Conservation (phyloP, 2,329 filamentous ascomycete genomes). For the Nothomitra cinnamomea region DNA sequence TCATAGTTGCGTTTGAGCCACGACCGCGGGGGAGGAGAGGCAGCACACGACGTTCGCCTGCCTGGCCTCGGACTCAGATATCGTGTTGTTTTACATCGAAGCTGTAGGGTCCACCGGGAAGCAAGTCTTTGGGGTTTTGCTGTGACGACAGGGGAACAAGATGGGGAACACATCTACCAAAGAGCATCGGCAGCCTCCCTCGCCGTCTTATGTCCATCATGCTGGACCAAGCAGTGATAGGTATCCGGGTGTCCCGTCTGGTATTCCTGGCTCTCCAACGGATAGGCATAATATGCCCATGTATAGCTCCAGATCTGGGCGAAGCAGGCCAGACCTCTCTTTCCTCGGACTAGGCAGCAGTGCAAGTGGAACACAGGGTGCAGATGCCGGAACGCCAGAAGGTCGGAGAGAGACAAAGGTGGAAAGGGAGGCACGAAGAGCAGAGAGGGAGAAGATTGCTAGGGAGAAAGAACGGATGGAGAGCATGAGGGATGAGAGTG, state of each 20-base stretch:
- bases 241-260: not conserved
- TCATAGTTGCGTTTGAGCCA: no score
- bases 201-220: slow-evolving; percentile 6
- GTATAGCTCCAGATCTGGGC: slow-evolving; percentile 30
- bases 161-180: slow-evolving; percentile 15
- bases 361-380: slow-evolving; percentile 17
- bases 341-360: slow-evolving; percentile 32
- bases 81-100: not conserved
- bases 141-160: not conserved
- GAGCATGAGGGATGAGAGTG: slow-evolving; percentile 79
- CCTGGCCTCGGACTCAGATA: not conserved
- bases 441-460: slow-evolving; percentile 62
- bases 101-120: not conserved
- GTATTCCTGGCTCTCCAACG: not conserved
- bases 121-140: not conserved
- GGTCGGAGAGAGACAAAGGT: slow-evolving; percentile 69
- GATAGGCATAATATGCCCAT: slow-evolving; percentile 11
- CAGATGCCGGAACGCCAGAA: not conserved
- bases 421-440: slow-evolving; percentile 70
- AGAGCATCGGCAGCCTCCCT: slow-evolving; percentile 11
- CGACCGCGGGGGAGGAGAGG: not conserved
- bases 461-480: slow-evolving; percentile 73
- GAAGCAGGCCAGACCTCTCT: slow-evolving; percentile 41
- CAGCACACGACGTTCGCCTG: not conserved
- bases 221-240: not conserved